Evolutionary conservation across 352 stramenopile genomes (phyloP), one percentile per base, ranked within the genome.

Genomic region (Globisporangium viniferum): DNA sequence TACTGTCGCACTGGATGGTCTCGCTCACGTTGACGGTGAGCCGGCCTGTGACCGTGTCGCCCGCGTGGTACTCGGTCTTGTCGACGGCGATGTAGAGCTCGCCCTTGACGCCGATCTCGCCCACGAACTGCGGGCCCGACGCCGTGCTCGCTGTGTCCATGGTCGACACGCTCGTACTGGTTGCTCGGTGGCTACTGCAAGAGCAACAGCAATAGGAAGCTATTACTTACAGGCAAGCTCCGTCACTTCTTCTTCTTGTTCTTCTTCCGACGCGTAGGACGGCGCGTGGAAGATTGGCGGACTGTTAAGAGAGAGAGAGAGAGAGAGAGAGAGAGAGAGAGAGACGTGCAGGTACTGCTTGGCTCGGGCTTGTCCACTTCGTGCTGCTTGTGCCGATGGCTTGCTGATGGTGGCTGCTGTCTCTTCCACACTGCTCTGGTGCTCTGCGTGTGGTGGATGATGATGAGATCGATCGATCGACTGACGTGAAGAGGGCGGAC

Each of bases 51-150:
- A 91, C 68, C 59, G 81, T 70, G 53, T 89, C 82, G 12, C 82
- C 82, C 4, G 79, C 80, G 56, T 75, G 70, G 65, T 89, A 91
- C 64, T 87, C 82, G 64, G 74, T 67, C 56, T 81, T 82, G 64
- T 91, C 82, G n/a, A 89, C 68, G 5, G 72, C 75, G 57, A 91
- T 75, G 72, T 80, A 75, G 49, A 91, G 71, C 57, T 89, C 75
- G 62, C 82, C 82, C 67, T 87, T 87, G 18, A 91, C 79, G 58
- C 80, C 80, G 46, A 91, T 86, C 64, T 88, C 79, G 48, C 78
- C 82, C 29, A 73, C 76, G 60, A 90, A 89, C 64, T 69, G 64
- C 31, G 64, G 64, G 0, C 64, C 64, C 36, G 66, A 66, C 49
- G 58, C 66, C 24, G 66, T 67, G 66, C 59, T 67, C 7, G 53